phyloP scores from a whole-genome alignment of 169 alveolate genomes.

The Cryptosporidium sp. region DNA sequence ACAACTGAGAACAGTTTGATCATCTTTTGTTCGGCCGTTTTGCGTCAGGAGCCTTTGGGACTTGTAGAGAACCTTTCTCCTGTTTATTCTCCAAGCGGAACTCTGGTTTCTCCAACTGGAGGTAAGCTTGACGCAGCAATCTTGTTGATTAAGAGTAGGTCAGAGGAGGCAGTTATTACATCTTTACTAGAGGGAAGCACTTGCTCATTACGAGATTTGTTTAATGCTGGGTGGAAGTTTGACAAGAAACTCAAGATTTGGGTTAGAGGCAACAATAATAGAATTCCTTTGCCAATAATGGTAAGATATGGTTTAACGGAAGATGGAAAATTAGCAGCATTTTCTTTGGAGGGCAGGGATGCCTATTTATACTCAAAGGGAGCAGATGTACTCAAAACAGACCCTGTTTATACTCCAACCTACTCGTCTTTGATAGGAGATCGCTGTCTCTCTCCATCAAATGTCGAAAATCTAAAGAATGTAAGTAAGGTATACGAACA shows the following conservation, averaged over 20 bases:
- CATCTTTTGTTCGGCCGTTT: conserved; percentile 25
- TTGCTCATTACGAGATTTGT: conserved; percentile 39
- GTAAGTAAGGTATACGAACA: conserved; percentile 12
- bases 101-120: conserved; percentile 39
- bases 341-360: conserved; percentile 53
- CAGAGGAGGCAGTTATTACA: conserved; percentile 58
- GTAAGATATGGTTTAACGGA: conserved; percentile 57
- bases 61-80: conserved; percentile 39
- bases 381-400: conserved; percentile 46
- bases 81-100: conserved; percentile 29
- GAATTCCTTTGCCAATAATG: conserved; percentile 58
- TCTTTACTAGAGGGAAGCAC: conserved; percentile 35
- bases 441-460: conserved; percentile 27
- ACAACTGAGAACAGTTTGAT: conserved; percentile 30
- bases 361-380: conserved; percentile 15
- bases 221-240: conserved; percentile 70
- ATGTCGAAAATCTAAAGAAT: conserved; percentile 4
- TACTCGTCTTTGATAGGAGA: conserved; percentile 32
- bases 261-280: conserved; percentile 24
- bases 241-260: conserved; percentile 57
- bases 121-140: conserved; percentile 41
- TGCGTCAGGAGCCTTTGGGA: conserved; percentile 25
- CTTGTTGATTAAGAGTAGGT: conserved; percentile 2
- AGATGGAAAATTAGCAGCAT: conserved; percentile 54
- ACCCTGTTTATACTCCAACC: conserved; percentile 3